Percentiles rank a stretch among this genome's conserved stretches.
Evolutionary conservation across 192 early-diverging fungal species (phyloP).

Genomic region (Podila clonocystis): DNA sequence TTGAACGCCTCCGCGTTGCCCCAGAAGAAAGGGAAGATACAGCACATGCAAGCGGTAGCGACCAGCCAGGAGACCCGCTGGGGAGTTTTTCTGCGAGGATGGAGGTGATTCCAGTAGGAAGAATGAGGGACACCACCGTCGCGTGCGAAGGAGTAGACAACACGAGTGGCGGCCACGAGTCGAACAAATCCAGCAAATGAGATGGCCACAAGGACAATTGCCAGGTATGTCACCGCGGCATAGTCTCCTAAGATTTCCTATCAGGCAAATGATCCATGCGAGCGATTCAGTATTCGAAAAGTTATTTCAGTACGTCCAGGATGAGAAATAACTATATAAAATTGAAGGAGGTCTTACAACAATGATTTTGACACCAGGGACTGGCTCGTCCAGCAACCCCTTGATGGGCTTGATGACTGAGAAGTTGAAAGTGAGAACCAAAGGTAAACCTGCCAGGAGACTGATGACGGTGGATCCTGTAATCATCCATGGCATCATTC

Average conservation of each 20-base stretch:
- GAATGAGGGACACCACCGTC: slow-evolving; percentile 39
- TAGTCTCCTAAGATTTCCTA: slow-evolving; percentile 11
- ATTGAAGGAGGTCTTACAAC: slow-evolving; percentile 9
- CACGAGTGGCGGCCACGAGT: slow-evolving; percentile 15
- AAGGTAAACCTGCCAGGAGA: slow-evolving; percentile 21
- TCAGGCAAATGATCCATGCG: not conserved
- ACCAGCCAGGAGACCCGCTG: slow-evolving; percentile 45
- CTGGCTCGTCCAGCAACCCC: slow-evolving; percentile 32
- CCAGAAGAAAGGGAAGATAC: slow-evolving; percentile 45
- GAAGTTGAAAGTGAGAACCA: slow-evolving; percentile 31
- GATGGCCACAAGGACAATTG: slow-evolving; percentile 15
- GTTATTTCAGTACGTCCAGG: not conserved
- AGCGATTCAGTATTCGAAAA: not conserved
- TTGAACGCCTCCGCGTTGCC: slow-evolving; percentile 45
- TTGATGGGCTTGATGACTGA: slow-evolving; percentile 23
- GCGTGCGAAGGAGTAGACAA: slow-evolving; percentile 33
- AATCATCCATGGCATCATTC: slow-evolving; percentile 16
- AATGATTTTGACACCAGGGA: slow-evolving; percentile 29
- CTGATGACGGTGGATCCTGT: slow-evolving; percentile 14
- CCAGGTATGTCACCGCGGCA: slow-evolving; percentile 13
- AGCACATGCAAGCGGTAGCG: slow-evolving; percentile 22
- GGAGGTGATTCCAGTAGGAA: slow-evolving; percentile 36
- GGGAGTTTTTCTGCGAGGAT: slow-evolving; percentile 21
- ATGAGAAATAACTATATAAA: not conserved
- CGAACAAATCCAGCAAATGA: slow-evolving; percentile 30